Conservation (phyloP, 352 stramenopile genomes). For the Pythium brachiatum region DNA sequence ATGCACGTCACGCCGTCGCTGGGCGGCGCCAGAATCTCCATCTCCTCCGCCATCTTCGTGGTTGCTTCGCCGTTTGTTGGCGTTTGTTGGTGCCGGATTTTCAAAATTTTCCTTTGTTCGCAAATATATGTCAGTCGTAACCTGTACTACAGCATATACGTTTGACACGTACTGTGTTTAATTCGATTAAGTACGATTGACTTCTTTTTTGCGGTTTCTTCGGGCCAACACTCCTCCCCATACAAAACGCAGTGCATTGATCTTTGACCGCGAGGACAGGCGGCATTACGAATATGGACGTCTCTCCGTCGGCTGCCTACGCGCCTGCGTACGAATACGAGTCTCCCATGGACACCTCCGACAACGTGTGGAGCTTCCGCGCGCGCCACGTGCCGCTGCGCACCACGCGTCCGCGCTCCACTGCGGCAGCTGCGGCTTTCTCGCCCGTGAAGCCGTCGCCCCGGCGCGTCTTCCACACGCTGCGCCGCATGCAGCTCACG, state of each 20-base stretch:
- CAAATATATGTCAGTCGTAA: neutral
- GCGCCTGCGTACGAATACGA: neutral
- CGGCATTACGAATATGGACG: neutral
- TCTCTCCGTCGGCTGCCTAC: neutral
- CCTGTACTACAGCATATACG: constrained; percentile 5
- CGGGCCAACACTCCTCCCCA: neutral
- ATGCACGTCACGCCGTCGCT: constrained; percentile 83
- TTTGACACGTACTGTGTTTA: neutral
- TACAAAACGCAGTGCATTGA: neutral
- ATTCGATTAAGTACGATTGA: neutral
- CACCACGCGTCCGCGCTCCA: neutral
- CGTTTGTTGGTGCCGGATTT: neutral
- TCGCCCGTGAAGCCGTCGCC: neutral
- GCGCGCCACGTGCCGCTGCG: constrained; percentile 5
- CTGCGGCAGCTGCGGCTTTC: neutral
- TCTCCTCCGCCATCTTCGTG: constrained; percentile 29
- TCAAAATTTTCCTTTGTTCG: neutral
- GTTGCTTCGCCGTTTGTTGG: constrained; percentile 16
- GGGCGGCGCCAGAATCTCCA: constrained; percentile 68
- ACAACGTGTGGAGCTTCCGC: neutral
- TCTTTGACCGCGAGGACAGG: neutral
- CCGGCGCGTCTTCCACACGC: constrained; percentile 43
- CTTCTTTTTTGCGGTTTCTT: neutral
- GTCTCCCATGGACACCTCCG: neutral
- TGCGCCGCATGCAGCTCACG: constrained; percentile 65